Conservation (phyloP, 371 early-diverging fungal genomes). For the Mucor plumbeus region DNA sequence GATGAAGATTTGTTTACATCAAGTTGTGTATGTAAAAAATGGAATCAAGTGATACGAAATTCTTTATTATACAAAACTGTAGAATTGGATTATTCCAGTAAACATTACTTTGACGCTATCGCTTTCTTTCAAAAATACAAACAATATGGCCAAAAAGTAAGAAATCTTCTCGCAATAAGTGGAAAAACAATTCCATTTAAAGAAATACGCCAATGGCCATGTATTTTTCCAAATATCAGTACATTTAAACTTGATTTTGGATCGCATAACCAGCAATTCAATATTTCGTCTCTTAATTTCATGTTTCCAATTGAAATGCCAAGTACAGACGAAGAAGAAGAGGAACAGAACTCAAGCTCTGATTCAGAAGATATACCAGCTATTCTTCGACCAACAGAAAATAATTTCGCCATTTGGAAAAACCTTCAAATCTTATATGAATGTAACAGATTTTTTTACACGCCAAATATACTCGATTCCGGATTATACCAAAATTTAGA, state of each 20-base stretch:
- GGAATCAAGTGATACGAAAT: background rate
- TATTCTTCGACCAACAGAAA: background rate
- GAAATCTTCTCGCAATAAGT: background rate
- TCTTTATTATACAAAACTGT: background rate
- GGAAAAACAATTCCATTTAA: background rate
- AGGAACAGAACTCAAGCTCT: background rate
- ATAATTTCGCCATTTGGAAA: background rate
- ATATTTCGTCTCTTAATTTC: background rate
- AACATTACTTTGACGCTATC: constrained; percentile 4
- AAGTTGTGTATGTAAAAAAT: background rate
- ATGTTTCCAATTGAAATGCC: constrained; percentile 1
- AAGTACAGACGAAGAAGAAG: background rate
- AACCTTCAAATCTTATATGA: background rate
- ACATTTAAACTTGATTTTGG: constrained; percentile 3
- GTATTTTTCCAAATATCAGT: background rate
- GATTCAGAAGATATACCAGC: background rate
- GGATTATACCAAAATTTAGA: background rate
- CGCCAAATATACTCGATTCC: background rate
- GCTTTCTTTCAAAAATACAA: constrained; percentile 3
- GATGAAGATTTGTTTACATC: background rate
- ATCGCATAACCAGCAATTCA: background rate
- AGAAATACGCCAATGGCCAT: constrained; percentile 1
- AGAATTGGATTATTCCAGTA: background rate
- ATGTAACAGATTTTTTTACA: background rate
- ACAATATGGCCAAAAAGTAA: background rate